Percentiles rank a stretch among this genome's conserved stretches.
These are phyloP conservation scores for Betula pendula DNA, from an alignment of 306 rosid genomes.

Conservation along the genomic window DNA sequence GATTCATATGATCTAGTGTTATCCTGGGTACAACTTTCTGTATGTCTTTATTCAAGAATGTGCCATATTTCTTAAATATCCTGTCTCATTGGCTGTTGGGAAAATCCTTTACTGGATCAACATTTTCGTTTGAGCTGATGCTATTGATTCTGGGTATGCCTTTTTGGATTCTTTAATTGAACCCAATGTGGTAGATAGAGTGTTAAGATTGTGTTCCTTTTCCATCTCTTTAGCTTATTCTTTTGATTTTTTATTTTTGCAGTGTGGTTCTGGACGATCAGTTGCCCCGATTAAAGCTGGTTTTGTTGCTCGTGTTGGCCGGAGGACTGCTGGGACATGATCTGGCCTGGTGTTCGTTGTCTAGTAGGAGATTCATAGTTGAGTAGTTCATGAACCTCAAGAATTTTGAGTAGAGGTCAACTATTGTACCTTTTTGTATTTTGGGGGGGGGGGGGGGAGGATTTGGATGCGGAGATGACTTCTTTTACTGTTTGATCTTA, in stretches of 20 bases:
- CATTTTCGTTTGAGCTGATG: not conserved
- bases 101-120: not conserved
- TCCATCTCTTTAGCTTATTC: not conserved
- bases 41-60: too few species aligned
- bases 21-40: too few species aligned
- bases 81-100: not conserved
- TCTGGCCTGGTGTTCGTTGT: not conserved
- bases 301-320: constrained; percentile 94
- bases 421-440: not conserved
- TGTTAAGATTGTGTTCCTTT: not conserved
- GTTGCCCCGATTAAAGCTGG: constrained; percentile 98
- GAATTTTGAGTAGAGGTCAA: not conserved
- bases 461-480: not conserved
- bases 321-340: constrained; percentile 76
- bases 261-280: constrained; percentile 92
- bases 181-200: too few species aligned
- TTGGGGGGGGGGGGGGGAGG: not conserved
- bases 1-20: too few species aligned
- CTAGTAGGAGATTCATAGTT: not conserved
- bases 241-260: constrained; percentile 21
- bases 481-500: not conserved
- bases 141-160: not conserved
- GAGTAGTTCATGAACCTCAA: constrained; percentile 8
- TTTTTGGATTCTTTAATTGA: not conserved
- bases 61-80: not conserved